Evolutionary conservation across 2,329 filamentous ascomycete species (phyloP).

Genomic region (Fusarium decemcellulare): DNA sequence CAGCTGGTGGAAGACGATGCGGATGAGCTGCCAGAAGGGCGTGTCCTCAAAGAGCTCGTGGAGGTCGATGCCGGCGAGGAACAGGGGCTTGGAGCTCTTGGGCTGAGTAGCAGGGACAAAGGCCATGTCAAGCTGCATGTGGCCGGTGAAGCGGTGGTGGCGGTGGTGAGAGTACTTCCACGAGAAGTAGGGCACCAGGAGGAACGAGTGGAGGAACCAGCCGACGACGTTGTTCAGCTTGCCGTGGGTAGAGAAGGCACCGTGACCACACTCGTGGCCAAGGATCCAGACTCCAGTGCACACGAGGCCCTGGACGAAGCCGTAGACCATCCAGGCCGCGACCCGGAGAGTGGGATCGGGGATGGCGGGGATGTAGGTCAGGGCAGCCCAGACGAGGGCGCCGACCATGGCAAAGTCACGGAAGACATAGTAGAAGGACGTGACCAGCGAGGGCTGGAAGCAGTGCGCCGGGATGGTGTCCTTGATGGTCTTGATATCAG

Average conservation of each 20-base stretch:
- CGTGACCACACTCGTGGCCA: conserved; percentile 80
- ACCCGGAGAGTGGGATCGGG: conserved; percentile 59
- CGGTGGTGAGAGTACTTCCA: conserved; percentile 80
- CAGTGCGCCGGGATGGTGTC: conserved; percentile 72
- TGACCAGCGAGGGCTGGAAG: conserved; percentile 68
- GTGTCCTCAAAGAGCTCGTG: conserved; percentile 74
- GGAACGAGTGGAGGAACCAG: conserved; percentile 74
- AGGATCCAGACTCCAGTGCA: conserved; percentile 80
- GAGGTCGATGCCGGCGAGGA: conserved; percentile 58
- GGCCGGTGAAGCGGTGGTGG: conserved; percentile 78
- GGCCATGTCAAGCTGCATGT: conserved; percentile 78
- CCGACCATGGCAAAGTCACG: conserved; percentile 68
- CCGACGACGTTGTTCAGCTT: conserved; percentile 73
- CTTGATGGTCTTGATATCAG: conserved; percentile 50
- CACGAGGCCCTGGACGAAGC: conserved; percentile 75
- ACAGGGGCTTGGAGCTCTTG: conserved; percentile 51
- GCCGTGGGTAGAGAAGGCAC: conserved; percentile 72
- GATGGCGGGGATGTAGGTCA: conserved; percentile 68
- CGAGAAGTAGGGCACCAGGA: conserved; percentile 79
- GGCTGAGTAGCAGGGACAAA: conserved; percentile 69
- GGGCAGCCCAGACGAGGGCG: conserved; percentile 63
- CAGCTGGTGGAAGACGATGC: conserved; percentile 73
- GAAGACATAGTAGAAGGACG: conserved; percentile 68
- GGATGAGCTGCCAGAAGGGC: conserved; percentile 67
- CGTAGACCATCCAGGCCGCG: conserved; percentile 70